Base-by-base conservation (phyloP, 345 rosid genomes). In the Citrus maxima region DNA sequence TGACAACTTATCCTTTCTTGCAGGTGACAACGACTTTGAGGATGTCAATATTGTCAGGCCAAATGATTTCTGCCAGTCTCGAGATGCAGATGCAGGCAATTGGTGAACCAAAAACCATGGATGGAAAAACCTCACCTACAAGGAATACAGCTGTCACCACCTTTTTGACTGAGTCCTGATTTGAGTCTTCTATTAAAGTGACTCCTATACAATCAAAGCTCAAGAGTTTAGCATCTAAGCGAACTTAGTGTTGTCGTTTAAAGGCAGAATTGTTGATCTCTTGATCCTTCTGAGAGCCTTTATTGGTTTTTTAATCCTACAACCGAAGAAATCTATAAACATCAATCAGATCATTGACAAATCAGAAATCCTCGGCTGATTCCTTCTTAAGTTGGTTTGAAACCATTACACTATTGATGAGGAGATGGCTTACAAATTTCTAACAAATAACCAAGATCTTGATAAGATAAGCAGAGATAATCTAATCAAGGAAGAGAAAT, bases 21-120 rank as follows among this genome's bases (percentile, higher is more conserved):
- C 89, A 91, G 95, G 90, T 80, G 91, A 89, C 84, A 83, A 84
- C 38, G 88, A 89, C 80, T 93, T 93, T 80, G 98, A 93, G 86
- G 92, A 90, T 78, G 85, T 91, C 80, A 81, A 89, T 84, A 90
- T 89, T 61, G 83, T 84, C 54, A 83, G 82, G 80, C 93, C 92
- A 7, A 70, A 82, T 35, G 88, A 89, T 81, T 93, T 91, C 83
- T 91, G 84, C 82, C 94, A 73, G 78, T 78, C 88, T 78, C 94
- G 90, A 65, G 94, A 91, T 64, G 86, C 78, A 70, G 88, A 89
- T 62, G 82, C 74, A 12, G 85, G 86, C 74, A 84, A 72, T 60
- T 88, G 92, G 92, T 91, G 85, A 88, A 75, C 35, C 67, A 30
- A 32, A 22, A 70, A 51, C 28, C 19, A 28, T 34, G 63, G 49